A percentile compares a stretch with the other conserved stretches of the same genome.
phyloP scores from a whole-genome alignment of 441 rosid genomes.

The Mallotus japonicus region DNA sequence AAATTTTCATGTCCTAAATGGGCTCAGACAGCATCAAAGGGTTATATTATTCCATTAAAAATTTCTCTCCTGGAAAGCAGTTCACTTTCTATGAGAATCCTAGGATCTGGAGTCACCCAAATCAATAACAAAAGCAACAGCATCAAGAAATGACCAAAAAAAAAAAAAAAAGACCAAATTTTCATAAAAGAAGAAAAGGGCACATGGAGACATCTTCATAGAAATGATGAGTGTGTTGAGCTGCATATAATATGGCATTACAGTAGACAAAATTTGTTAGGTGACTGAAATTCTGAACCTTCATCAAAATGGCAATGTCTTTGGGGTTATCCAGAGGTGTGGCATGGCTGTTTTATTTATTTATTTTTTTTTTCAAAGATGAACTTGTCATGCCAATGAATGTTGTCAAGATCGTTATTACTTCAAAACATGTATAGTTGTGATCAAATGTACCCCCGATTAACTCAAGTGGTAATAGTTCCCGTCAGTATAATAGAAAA shows the following conservation, averaged over 20 bases:
- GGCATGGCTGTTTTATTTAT: background rate
- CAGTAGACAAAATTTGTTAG: background rate
- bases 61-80: background rate
- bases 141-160: background rate
- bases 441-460: no score
- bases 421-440: no score
- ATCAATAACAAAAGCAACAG: background rate
- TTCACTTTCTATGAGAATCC: background rate
- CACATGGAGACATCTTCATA: background rate
- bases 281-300: background rate
- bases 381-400: no score
- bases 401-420: no score
- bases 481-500: no score
- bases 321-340: background rate
- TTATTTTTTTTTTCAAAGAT: no score
- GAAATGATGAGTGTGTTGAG: background rate
- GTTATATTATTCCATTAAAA: background rate
- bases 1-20: background rate
- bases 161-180: no score
- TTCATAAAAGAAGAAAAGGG: background rate
- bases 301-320: background rate
- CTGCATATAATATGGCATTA: background rate
- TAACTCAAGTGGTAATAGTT: no score
- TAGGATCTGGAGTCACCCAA: background rate
- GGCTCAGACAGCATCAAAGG: background rate